Evolutionary conservation across 1,139 yeast species (phyloP).

Genomic region (Petasospora rhodanensis): DNA sequence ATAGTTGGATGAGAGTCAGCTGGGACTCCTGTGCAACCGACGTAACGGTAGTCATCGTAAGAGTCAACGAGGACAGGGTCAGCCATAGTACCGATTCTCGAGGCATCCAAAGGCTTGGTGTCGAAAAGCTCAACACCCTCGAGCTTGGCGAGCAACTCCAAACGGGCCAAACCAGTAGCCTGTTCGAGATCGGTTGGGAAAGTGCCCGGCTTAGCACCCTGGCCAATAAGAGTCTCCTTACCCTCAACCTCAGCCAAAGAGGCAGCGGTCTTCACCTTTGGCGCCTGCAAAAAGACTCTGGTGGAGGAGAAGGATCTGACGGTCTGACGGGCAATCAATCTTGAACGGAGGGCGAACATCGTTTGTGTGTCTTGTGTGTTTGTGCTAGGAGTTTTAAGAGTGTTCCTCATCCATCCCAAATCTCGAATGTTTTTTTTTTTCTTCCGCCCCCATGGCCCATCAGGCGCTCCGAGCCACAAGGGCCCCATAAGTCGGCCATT

Average conservation of each 20-base stretch:
- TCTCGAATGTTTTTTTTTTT: constrained; percentile 16
- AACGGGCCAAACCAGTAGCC: constrained; percentile 97
- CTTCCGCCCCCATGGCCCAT: too few species aligned
- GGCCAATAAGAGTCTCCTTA: constrained; percentile 78
- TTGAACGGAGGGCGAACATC: constrained; percentile 28
- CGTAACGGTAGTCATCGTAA: constrained; percentile 89
- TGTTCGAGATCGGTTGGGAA: constrained; percentile 94
- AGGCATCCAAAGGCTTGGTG: constrained; percentile 79
- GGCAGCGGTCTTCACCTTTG: constrained; percentile 48
- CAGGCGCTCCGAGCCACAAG: too few species aligned
- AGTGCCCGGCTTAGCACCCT: constrained; percentile 79
- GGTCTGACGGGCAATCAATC: constrained; percentile 21
- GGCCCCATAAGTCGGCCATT: constrained; percentile 13
- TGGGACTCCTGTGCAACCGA: constrained; percentile 96
- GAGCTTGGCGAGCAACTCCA: constrained; percentile 88
- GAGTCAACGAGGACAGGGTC: constrained; percentile 90
- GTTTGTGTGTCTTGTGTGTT: constrained; percentile 1
- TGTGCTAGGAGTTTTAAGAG: not conserved
- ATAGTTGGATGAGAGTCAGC: constrained; percentile 86
- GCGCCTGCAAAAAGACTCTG: constrained; percentile 30
- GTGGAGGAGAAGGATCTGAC: constrained; percentile 39
- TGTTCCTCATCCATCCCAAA: constrained; percentile 1
- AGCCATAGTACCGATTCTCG: constrained; percentile 82
- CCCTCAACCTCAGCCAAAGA: constrained; percentile 76
- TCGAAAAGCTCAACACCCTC: constrained; percentile 97